Evolutionary conservation across 2,329 filamentous ascomycete genomes (phyloP), one percentile per base, ranked within the genome.

Genomic region (Myriosclerotinia scirpicola): DNA sequence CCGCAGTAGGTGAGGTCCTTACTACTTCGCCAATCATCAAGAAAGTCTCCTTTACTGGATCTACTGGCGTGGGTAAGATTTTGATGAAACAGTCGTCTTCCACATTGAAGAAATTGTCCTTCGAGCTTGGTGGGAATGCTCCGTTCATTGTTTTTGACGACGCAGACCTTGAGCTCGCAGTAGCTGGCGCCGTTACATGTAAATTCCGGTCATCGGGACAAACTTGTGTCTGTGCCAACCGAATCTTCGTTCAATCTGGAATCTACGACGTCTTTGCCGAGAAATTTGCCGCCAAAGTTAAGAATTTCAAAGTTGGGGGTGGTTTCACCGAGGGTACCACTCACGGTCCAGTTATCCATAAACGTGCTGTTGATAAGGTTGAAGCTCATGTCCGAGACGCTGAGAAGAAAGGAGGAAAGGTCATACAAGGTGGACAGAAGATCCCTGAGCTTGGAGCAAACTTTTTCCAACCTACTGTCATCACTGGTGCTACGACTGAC

Each of bases 81-180:
- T 86, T 99, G 65, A 97, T 97, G 93, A 90, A 91, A 81, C 93
- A 97, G 79, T 89, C 90, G 14, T 87, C 93, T 0, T 84, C 86
- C 52, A 97, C 93, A 0, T 81, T 92, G 38, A 98, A 98, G 84
- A 85, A 87, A 71, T 77, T 88, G 52, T 95, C 91, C 0, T 90
- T 97, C 77, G 94, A 98, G 77, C 89, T 98, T 1, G 94, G 94
- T 65, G 95, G 94, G 58, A 98, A 98, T 77, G 91, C 94, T 0
- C 94, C 94, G 1, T 96, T 97, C 77, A 97, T 98, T 71, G 92
- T 98, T 44, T 98, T 98, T 75, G 93, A 98, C 75, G 94, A 98
- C 75, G 91, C 94, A 26, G 92, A 98, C 76, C 80, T 98, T 26
- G 93, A 97, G 67, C 81, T 82, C 5, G 95, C 95, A 2, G 92